phyloP scores from a whole-genome alignment of 768 basidiomycete genomes.

The Calocybe indica region DNA sequence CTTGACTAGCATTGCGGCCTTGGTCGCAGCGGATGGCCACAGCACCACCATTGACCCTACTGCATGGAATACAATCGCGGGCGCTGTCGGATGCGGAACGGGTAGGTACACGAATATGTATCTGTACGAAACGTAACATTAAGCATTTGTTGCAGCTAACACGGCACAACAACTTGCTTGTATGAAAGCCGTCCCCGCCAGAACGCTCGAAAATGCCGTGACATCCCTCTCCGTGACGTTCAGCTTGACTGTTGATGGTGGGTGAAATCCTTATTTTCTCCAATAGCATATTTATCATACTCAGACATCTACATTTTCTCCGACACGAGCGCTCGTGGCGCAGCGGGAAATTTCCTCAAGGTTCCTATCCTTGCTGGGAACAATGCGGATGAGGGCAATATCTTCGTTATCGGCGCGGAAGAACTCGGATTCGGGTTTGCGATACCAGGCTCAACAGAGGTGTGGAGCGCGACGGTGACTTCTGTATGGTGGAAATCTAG shows the following conservation, averaged over 20 bases:
- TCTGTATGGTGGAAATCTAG: no score
- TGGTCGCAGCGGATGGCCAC: no score
- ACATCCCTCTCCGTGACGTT: slow-evolving; percentile 17
- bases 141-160: slow-evolving; percentile 1
- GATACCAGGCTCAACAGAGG: slow-evolving; percentile 17
- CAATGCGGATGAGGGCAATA: slow-evolving; percentile 27
- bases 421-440: slow-evolving; percentile 18
- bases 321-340: slow-evolving; percentile 16
- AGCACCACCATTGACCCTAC: slow-evolving; percentile 13
- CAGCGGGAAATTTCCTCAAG: slow-evolving; percentile 13
- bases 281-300: slow-evolving; percentile 10
- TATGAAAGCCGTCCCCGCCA: slow-evolving; percentile 22
- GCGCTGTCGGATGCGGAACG: slow-evolving; percentile 22
- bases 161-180: slow-evolving; percentile 22
- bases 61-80: slow-evolving; percentile 21
- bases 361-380: slow-evolving; percentile 20
- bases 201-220: slow-evolving; percentile 21
- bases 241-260: slow-evolving; percentile 23
- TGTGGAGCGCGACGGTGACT: no score
- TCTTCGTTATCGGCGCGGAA: slow-evolving; percentile 24
- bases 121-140: slow-evolving; percentile 1
- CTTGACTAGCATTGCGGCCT: no score
- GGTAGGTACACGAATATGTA: slow-evolving; percentile 11
- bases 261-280: slow-evolving; percentile 25
- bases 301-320: slow-evolving; percentile 27